phyloP scores from a whole-genome alignment of 1,284 basidiomycete genomes.

The Boletellus sp. region DNA sequence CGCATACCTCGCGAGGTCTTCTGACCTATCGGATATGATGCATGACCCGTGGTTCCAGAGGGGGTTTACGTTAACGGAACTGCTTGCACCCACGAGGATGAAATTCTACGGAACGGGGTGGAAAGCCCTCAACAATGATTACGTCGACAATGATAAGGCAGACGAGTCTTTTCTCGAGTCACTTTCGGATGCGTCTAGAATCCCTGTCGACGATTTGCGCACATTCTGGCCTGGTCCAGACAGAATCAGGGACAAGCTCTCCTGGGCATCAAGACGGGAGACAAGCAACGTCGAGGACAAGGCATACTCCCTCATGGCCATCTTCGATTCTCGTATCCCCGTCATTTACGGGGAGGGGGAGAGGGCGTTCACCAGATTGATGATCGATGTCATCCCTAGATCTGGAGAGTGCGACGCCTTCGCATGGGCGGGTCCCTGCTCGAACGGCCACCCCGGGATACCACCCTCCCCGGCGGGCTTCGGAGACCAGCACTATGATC shows the following conservation, averaged over 20 bases:
- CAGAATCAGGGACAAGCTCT: conserved; percentile 13
- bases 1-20: conserved; percentile 10
- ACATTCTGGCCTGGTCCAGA: conserved; percentile 15
- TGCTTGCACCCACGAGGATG: conserved; percentile 14
- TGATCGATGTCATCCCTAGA: conserved; percentile 9
- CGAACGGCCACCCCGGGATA: conserved; percentile 10
- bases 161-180: conserved; percentile 9
- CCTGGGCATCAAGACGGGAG: conserved; percentile 14
- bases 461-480: conserved; percentile 19
- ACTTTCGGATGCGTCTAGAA: conserved; percentile 8
- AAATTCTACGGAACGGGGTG: conserved; percentile 18
- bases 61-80: conserved; percentile 12
- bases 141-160: conserved; percentile 17
- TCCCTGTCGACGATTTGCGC: conserved; percentile 11
- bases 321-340: conserved; percentile 10
- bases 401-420: conserved; percentile 19
- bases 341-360: conserved; percentile 16
- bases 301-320: conserved; percentile 17
- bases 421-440: conserved; percentile 19
- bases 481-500: neutral
- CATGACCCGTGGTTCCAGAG: conserved; percentile 10
- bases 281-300: conserved; percentile 8
- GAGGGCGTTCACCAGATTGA: conserved; percentile 12
- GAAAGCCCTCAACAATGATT: conserved; percentile 12
- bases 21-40: conserved; percentile 6